Evolutionary conservation across 805 yeast genomes (phyloP).

Genomic region (Lachancea fermentati): DNA sequence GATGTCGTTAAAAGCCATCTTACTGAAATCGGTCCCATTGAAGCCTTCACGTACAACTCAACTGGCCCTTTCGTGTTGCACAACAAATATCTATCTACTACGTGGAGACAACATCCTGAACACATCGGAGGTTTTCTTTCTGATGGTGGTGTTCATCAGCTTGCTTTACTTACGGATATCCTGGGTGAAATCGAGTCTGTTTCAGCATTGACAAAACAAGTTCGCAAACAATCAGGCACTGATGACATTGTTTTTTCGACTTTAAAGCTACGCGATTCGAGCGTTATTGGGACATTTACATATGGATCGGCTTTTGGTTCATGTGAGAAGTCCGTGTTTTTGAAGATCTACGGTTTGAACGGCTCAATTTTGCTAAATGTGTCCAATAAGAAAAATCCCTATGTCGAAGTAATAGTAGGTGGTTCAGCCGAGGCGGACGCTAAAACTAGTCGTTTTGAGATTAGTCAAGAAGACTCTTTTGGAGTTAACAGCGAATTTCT

Average conservation of each 20-base stretch:
- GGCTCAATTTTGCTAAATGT: slow-evolving; percentile 72
- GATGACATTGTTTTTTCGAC: slow-evolving; percentile 78
- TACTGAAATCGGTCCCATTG: slow-evolving; percentile 63
- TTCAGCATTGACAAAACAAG: slow-evolving; percentile 72
- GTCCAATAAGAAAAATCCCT: slow-evolving; percentile 38
- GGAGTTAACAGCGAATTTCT: slow-evolving; percentile 54
- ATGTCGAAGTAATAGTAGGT: slow-evolving; percentile 33
- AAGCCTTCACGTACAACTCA: slow-evolving; percentile 64
- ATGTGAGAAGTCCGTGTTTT: slow-evolving; percentile 57
- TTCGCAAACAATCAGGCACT: slow-evolving; percentile 70
- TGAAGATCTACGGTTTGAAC: slow-evolving; percentile 70
- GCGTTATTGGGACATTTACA: slow-evolving; percentile 74
- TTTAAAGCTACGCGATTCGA: slow-evolving; percentile 50
- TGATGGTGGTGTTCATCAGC: slow-evolving; percentile 96
- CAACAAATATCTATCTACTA: slow-evolving; percentile 59
- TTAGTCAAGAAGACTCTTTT: slow-evolving; percentile 40
- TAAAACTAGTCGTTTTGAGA: slow-evolving; percentile 31
- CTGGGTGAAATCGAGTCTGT: slow-evolving; percentile 69
- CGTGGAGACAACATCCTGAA: slow-evolving; percentile 87
- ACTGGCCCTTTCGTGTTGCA: slow-evolving; percentile 64
- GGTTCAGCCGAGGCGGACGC: slow-evolving; percentile 23
- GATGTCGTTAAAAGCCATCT: slow-evolving; percentile 49
- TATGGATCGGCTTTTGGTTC: slow-evolving; percentile 87
- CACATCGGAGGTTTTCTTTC: slow-evolving; percentile 90
- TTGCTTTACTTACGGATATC: slow-evolving; percentile 78